Conservation (phyloP, 2,329 filamentous ascomycete species). For the Epichloe amarillans region DNA sequence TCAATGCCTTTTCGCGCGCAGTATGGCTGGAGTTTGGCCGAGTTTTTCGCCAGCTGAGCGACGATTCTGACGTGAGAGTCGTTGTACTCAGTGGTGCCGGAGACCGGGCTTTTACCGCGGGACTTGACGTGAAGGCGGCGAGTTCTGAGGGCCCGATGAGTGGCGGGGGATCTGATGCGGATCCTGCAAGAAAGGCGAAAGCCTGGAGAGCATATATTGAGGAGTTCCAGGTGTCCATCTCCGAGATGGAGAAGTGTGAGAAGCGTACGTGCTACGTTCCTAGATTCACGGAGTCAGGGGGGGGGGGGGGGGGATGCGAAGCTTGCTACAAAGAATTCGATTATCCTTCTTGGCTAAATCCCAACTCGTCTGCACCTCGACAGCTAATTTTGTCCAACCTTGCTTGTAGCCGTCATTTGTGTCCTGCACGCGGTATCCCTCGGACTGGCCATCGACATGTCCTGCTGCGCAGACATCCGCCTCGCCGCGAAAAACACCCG, state of each 20-base stretch:
- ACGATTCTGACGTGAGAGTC: conserved; percentile 58
- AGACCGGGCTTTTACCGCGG: conserved; percentile 71
- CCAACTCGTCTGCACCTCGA: too few species aligned
- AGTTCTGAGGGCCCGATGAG: conserved; percentile 35
- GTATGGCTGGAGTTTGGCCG: conserved; percentile 76
- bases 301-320: too few species aligned
- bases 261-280: conserved; percentile 44
- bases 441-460: conserved; percentile 65
- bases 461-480: conserved; percentile 57
- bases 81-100: conserved; percentile 73
- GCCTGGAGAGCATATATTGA: conserved; percentile 53
- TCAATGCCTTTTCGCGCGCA: conserved; percentile 74
- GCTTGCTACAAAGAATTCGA: too few species aligned
- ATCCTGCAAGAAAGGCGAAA: conserved; percentile 52
- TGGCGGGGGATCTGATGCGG: conserved; percentile 21
- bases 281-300: too few species aligned
- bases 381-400: too few species aligned
- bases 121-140: conserved; percentile 69
- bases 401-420: conserved; percentile 55
- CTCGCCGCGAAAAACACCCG: conserved; percentile 45
- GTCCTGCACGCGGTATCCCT: conserved; percentile 68
- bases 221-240: conserved; percentile 71
- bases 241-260: conserved; percentile 69
- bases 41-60: conserved; percentile 60
- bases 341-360: too few species aligned